phyloP scores from a whole-genome alignment of 2,329 filamentous ascomycete genomes.

The Torrubiella hemipterigena region DNA sequence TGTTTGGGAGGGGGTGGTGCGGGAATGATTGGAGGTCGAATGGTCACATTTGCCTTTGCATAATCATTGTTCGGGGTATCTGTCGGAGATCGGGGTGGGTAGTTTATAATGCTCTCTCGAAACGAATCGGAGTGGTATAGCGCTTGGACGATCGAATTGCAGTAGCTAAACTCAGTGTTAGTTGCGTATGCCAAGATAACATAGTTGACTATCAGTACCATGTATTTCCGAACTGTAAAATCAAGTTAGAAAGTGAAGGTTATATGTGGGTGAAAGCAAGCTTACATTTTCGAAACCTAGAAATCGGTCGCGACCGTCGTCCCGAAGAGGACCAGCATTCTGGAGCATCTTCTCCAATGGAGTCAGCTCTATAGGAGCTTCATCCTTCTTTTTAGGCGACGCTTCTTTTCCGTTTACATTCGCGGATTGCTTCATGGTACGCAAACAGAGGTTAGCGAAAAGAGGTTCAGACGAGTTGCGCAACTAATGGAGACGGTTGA shows the following conservation, averaged over 20 bases:
- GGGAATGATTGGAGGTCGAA: constrained; percentile 42
- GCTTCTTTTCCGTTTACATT: constrained; percentile 28
- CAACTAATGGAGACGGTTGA: too few species aligned
- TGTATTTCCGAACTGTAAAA: constrained; percentile 79
- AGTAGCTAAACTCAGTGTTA: constrained; percentile 56
- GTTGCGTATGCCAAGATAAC: constrained; percentile 7
- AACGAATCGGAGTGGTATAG: constrained; percentile 93
- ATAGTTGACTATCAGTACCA: constrained; percentile 48
- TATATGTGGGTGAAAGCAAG: constrained; percentile 11
- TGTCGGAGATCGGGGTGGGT: constrained; percentile 60
- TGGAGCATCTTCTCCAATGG: constrained; percentile 65
- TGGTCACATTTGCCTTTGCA: constrained; percentile 47
- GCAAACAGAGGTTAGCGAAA: too few species aligned
- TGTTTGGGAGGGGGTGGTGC: constrained; percentile 32
- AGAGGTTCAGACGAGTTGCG: too few species aligned
- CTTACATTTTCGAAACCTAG: constrained; percentile 96
- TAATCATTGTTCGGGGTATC: constrained; percentile 52
- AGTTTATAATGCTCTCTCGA: constrained; percentile 86
- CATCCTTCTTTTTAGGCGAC: constrained; percentile 42
- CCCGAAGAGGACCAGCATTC: constrained; percentile 67
- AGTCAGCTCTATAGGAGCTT: constrained; percentile 44
- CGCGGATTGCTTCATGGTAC: not conserved
- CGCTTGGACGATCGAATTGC: constrained; percentile 95
- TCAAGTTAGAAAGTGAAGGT: constrained; percentile 20
- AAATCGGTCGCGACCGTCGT: constrained; percentile 93